Conservation (phyloP, 1,284 basidiomycete species). For the Ustilago crameri region DNA sequence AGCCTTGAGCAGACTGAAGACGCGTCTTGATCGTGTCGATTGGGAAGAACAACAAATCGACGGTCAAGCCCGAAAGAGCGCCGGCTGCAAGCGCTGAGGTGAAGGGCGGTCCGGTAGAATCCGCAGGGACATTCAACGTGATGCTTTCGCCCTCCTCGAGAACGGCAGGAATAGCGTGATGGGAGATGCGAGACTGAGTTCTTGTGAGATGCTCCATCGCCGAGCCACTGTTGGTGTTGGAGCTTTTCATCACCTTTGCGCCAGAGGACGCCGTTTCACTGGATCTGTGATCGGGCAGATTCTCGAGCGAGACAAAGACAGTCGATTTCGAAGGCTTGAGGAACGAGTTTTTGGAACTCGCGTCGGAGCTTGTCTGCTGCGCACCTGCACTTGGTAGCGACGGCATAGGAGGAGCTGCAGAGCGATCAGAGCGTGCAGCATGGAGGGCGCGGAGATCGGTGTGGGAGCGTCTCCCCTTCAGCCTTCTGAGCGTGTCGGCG, state of each 20-base stretch:
- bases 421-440: constrained; percentile 10
- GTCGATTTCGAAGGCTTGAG: constrained; percentile 19
- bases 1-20: constrained; percentile 87
- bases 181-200: constrained; percentile 19
- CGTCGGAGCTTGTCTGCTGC: neutral
- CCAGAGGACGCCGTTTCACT: neutral
- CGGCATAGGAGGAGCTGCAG: constrained; percentile 4
- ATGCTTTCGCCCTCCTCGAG: constrained; percentile 20
- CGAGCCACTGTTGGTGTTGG: neutral
- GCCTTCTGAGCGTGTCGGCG: constrained; percentile 24
- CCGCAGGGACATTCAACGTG: neutral
- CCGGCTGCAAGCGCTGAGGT: constrained; percentile 51
- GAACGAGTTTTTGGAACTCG: neutral
- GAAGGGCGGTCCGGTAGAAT: constrained; percentile 22
- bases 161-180: constrained; percentile 33
- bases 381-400: neutral
- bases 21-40: constrained; percentile 97
- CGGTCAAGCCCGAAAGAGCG: constrained; percentile 62
- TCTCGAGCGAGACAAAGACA: constrained; percentile 21
- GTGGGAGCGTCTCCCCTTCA: constrained; percentile 25
- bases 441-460: constrained; percentile 15
- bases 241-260: neutral
- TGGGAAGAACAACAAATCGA: constrained; percentile 92
- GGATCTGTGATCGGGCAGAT: constrained; percentile 13
- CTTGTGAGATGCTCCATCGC: constrained; percentile 13